These are phyloP conservation scores for Penicillium vulpinum DNA, from an alignment of 2,329 filamentous ascomycete species.

Conservation along the genomic window DNA sequence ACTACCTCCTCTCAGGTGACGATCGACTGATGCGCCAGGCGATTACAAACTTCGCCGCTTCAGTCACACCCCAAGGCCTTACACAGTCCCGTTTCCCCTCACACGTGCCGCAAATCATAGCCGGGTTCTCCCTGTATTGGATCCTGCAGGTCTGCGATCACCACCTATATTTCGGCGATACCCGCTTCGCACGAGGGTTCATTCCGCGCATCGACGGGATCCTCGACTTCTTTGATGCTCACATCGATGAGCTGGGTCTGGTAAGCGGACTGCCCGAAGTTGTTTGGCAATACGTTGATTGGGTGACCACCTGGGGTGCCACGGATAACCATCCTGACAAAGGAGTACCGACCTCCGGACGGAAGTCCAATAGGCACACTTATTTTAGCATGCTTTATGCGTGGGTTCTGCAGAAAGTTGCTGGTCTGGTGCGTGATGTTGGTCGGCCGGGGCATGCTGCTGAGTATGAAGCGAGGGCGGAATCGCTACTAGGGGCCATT, in stretches of 20 bases:
- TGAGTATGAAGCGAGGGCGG: slow-evolving; percentile 29
- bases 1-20: slow-evolving; percentile 36
- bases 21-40: slow-evolving; percentile 36
- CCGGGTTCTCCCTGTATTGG: slow-evolving; percentile 37
- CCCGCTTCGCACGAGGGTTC: slow-evolving; percentile 21
- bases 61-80: slow-evolving; percentile 29
- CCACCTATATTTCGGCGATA: slow-evolving; percentile 33
- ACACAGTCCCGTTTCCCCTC: slow-evolving; percentile 34
- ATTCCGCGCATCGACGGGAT: slow-evolving; percentile 27
- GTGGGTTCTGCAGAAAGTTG: slow-evolving; percentile 37
- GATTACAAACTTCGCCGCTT: slow-evolving; percentile 34
- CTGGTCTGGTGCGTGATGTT: slow-evolving; percentile 33
- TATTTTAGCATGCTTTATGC: slow-evolving; percentile 46
- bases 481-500: slow-evolving; percentile 22
- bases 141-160: slow-evolving; percentile 35
- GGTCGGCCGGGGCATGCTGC: slow-evolving; percentile 34
- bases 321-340: slow-evolving; percentile 36
- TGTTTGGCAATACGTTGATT: slow-evolving; percentile 39
- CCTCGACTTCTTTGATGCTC: slow-evolving; percentile 25
- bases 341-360: slow-evolving; percentile 43
- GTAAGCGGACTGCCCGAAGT: slow-evolving; percentile 26
- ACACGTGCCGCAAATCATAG: slow-evolving; percentile 32
- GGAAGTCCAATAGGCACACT: slow-evolving; percentile 40
- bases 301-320: slow-evolving; percentile 35
- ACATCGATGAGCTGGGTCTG: slow-evolving; percentile 22